Base-by-base conservation (phyloP, 345 rosid species). In the Mallotus nudiflorus region DNA sequence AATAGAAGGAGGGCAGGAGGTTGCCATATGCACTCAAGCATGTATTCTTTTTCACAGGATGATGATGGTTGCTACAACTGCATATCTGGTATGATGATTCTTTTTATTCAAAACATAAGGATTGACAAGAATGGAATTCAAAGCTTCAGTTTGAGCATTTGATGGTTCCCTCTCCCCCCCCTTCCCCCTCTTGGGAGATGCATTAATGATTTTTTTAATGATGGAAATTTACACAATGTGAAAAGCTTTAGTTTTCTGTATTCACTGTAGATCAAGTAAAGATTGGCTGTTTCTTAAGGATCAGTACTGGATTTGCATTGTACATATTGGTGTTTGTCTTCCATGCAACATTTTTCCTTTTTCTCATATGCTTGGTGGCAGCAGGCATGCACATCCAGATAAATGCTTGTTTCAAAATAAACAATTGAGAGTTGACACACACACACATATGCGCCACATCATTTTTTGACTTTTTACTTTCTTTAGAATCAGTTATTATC, bases 51-150 rank as follows among this genome's bases (percentile, higher is more conserved):
- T 75, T 55, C 81, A 56, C 87, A 84, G 69, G 89, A 78, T 39
- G 74, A 82, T 57, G 84, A 75, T 73, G 82, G 81, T 57, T 85
- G 86, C 76, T 87, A 81, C 76, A 81, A 87, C 77, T 87, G 78
- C 66, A 56, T 80, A 75, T 69, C 89, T 74, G 94, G 94, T 87
- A 29, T 69, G 76, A 16, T 48, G 57, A 51, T 25, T n/a, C 45
- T 42, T 75, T 66, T 16, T 65, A 4, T 50, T 73, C 65, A 52
- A 68, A 46, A 42, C 25, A 5, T 35, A 19, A 57, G 18, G 57
- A 59, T 60, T 70, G 45, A 44, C 68, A 63, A 24, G 5, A 27
- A 25, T 0, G n/a, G 2, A 1, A 16, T 20, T 25, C 20, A 67
- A 58, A 55, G 40, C 66, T 72, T 64, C 13, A 20, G 13, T 72